Evolutionary conservation across 2,329 filamentous ascomycete genomes (phyloP), one percentile per base, ranked within the genome.

Genomic region (Pseudofabraea citricarpa): DNA sequence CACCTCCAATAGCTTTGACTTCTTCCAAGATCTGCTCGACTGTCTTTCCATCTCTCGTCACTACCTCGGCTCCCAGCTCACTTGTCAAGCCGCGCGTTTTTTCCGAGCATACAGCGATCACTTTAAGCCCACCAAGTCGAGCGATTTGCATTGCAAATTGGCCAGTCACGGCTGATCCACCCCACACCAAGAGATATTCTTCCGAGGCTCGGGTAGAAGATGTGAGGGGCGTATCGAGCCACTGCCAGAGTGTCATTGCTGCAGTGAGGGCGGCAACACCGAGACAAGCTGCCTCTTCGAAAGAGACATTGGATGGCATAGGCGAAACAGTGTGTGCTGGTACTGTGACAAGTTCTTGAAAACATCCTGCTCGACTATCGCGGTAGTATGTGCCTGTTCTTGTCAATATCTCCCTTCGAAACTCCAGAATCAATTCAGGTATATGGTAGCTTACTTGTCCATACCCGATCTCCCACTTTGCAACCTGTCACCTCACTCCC

Each of bases 311-410:
- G 2, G 40, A 44, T 0, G 67, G 67, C 16, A 70, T 57, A 6
- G 56, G 61, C n/a, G 61, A 55, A n/a, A 69, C 65, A 5, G 66
- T 70, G 41, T 68, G 65, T 24, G 60, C 52, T 5, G 65, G 65
- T 2, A 67, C 65, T n/a, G 64, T 61, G 13, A 68, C 64, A 41
- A 57, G 63, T 31, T 69, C 56, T 50, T 70, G 67, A 47, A 69
- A 70, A 47, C 65, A 68, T 20, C 66, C 67, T 24, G 67, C 65
- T 35, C 66, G 56, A 5, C 61, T 48, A 41, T 70, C 66, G 35
- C 62, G 57, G 48, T 70, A 70, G 49, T 70, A 69, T 38, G 64
- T 68, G 43, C 64, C 66, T 24, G 58, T 66, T 56, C 60, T 62
- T 7, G n/a, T n/a, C n/a, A n/a, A n/a, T n/a, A n/a, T n/a, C n/a